phyloP scores from a whole-genome alignment of 1,284 basidiomycete species.

The Peniophora sp. region DNA sequence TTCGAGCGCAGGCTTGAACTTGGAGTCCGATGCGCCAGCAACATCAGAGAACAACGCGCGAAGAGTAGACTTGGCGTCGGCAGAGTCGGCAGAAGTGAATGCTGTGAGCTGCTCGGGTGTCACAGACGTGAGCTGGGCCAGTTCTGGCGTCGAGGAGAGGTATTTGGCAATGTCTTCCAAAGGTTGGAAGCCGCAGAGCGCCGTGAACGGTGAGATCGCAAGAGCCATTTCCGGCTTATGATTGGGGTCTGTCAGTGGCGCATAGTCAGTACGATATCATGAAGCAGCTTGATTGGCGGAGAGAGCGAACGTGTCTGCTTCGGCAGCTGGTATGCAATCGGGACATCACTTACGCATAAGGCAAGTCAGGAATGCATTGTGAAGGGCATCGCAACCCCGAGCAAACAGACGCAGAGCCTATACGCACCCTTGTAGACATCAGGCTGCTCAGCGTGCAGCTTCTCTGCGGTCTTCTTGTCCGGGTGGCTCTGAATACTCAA shows the following conservation, averaged over 20 bases:
- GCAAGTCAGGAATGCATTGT: no score
- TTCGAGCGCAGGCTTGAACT: conserved; percentile 48
- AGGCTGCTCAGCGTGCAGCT: conserved; percentile 68
- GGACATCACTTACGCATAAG: not conserved
- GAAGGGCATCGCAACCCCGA: no score
- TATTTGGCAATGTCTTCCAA: conserved; percentile 62
- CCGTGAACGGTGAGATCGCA: conserved; percentile 86
- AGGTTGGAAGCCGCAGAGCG: conserved; percentile 88
- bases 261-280: not conserved
- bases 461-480: conserved; percentile 82
- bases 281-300: no score
- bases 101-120: conserved; percentile 50
- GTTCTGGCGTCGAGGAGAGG: conserved; percentile 71
- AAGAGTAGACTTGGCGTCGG: conserved; percentile 53
- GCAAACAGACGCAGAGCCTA: not conserved
- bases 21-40: conserved; percentile 63
- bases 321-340: not conserved
- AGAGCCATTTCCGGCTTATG: conserved; percentile 99
- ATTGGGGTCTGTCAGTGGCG: conserved; percentile 60
- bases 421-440: conserved; percentile 83
- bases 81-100: conserved; percentile 41
- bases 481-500: conserved; percentile 97
- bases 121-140: conserved; percentile 44
- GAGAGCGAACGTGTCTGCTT: not conserved
- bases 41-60: conserved; percentile 73